Percentiles rank a stretch among this genome's conserved stretches.
These are phyloP conservation scores for Syzygium aromaticum DNA, from an alignment of 345 rosid species.

Conservation along the genomic window DNA sequence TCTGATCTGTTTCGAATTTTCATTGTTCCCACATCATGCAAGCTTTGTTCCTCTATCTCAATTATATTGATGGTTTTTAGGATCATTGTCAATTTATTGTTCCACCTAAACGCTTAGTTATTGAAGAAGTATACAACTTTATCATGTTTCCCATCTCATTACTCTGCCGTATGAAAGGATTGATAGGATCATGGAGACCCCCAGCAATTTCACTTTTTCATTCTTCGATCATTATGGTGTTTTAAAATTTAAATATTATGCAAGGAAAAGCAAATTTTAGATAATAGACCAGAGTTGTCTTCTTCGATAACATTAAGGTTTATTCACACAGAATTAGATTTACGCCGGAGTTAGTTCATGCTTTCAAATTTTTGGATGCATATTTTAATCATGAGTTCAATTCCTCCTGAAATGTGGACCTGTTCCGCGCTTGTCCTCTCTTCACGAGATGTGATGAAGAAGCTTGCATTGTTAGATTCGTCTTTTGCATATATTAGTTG, in stretches of 20 bases:
- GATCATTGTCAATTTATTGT: neutral
- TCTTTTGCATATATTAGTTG: neutral
- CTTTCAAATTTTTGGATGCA: neutral
- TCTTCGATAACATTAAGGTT: neutral
- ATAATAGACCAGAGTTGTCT: neutral
- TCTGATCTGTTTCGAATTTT: neutral
- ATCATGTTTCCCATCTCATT: neutral
- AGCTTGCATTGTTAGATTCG: neutral
- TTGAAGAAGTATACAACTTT: neutral
- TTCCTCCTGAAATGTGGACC: neutral
- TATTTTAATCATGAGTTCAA: neutral
- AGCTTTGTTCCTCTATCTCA: neutral
- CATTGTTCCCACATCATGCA: neutral
- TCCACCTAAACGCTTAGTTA: neutral
- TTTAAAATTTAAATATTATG: neutral
- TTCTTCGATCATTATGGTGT: neutral
- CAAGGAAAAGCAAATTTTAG: neutral
- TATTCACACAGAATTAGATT: neutral
- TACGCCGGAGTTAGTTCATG: neutral
- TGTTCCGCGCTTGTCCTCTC: neutral
- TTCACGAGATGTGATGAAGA: neutral
- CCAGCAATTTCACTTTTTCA: neutral
- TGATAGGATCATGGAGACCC: neutral
- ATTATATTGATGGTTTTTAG: neutral
- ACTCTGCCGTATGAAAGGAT: neutral